These are phyloP conservation scores for Rubus parviflorus DNA, from an alignment of 306 rosid genomes.

Conservation along the genomic window DNA sequence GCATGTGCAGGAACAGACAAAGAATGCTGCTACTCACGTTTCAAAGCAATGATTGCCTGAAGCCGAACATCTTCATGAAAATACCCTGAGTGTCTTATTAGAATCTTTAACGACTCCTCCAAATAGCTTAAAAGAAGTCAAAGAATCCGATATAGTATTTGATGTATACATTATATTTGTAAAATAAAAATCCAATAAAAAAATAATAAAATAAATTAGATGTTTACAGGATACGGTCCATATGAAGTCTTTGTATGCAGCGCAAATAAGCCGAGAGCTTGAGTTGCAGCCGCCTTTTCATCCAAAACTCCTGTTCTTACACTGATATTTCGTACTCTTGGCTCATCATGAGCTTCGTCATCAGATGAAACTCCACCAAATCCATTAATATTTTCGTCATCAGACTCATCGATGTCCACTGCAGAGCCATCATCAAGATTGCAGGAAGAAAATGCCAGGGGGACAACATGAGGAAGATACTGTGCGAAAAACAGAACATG, in stretches of 20 bases:
- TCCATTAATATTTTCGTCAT: slow-evolving; percentile 74
- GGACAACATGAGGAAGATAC: slow-evolving; percentile 97
- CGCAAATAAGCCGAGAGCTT: slow-evolving; percentile 97
- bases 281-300: slow-evolving; percentile 99
- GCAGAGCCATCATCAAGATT: slow-evolving; percentile 99
- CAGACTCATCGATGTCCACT: slow-evolving; percentile 82
- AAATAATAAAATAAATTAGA: slow-evolving; percentile 1
- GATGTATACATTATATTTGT: background rate
- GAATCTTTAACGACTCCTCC: slow-evolving; percentile 89
- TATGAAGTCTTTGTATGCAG: slow-evolving; percentile 73
- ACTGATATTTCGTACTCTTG: slow-evolving; percentile 92
- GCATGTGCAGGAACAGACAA: background rate
- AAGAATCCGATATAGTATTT: slow-evolving; percentile 39
- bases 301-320: slow-evolving; percentile 96
- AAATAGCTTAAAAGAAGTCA: slow-evolving; percentile 62
- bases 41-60: slow-evolving; percentile 81
- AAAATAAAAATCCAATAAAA: background rate
- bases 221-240: slow-evolving; percentile 81
- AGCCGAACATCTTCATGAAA: slow-evolving; percentile 99
- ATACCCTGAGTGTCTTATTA: slow-evolving; percentile 72
- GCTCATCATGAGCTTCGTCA: slow-evolving; percentile 96
- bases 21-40: slow-evolving; percentile 57
- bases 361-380: slow-evolving; percentile 99
- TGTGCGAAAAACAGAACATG: slow-evolving; percentile 41
- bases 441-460: slow-evolving; percentile 90